Evolutionary conservation across 164 flowering plant species (phyloP).

Genomic region (Stephania yunnanensis): DNA sequence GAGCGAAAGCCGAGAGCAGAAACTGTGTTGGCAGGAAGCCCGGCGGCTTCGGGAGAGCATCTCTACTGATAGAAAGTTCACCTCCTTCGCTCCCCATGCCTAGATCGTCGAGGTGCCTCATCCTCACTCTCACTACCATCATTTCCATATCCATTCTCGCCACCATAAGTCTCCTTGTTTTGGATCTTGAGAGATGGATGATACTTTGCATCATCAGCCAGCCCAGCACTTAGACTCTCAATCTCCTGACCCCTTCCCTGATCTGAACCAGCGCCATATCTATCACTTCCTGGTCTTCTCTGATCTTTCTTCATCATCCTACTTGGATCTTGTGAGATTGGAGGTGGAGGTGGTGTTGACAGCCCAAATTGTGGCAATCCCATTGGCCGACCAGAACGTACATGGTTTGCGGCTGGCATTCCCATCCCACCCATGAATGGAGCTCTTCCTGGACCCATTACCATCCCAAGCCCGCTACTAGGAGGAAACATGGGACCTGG

Average conservation of each 20-base stretch:
- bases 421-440: slow-evolving; percentile 87
- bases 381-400: slow-evolving; percentile 44
- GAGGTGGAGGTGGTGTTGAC: slow-evolving; percentile 36
- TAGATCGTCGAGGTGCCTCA: slow-evolving; percentile 91
- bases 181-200: slow-evolving; percentile 36
- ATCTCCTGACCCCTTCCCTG: slow-evolving; percentile 46
- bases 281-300: slow-evolving; percentile 35
- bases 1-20: too few relatives aligned
- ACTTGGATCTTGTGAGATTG: slow-evolving; percentile 33
- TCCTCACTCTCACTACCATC: slow-evolving; percentile 97
- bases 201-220: slow-evolving; percentile 38
- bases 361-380: slow-evolving; percentile 46
- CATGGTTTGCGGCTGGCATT: slow-evolving; percentile 29
- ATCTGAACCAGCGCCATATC: slow-evolving; percentile 40
- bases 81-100: slow-evolving; percentile 92
- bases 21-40: too few relatives aligned
- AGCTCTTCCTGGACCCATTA: slow-evolving; percentile 81
- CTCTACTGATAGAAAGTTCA: slow-evolving; percentile 9
- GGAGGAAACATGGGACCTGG: slow-evolving; percentile 61
- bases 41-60: too few relatives aligned
- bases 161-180: slow-evolving; percentile 44
- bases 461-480: slow-evolving; percentile 73
- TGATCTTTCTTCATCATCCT: slow-evolving; percentile 47
- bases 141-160: slow-evolving; percentile 40
- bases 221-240: slow-evolving; percentile 24